Base-by-base conservation (phyloP, 129 eudicot genomes). In the Daucus carota region DNA sequence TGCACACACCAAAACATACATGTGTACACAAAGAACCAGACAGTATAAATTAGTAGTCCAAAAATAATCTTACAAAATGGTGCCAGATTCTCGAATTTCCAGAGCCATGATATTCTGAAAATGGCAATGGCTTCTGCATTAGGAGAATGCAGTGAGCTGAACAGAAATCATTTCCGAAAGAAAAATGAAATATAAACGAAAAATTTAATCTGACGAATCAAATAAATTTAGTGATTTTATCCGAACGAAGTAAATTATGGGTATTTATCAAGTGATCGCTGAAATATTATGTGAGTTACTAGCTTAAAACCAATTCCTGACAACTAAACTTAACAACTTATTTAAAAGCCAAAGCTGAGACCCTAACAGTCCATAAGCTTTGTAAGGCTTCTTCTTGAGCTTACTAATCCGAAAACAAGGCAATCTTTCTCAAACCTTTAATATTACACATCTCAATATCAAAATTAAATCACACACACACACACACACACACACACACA, bases 101-200 rank as follows among this genome's bases (percentile, higher is more conserved):
- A 63, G 70, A 63, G 24, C 62, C 68, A 60, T 60, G 68, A 60
- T 60, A 60, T 60, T 60, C 68, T 60, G 68, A 29, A 60, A 60
- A 26, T 60, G 34, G 68, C 36, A 63, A 63, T 63, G 70, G 6
- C 40, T 62, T 60, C 69, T 62, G 36, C 38, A 62, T 62, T 29
- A 62, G 69, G 69, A 62, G 34, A 13, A 62, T 63, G 22, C 20
- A 63, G 70, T 63, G 38, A 29, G 70, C 70, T 63, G 70, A 29
- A 62, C 69, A 29, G 20, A 11, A 28, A 62, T 60, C 16, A 0
- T 24, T 60, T 60, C 12, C 34, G 28, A 26, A 28, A 60, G 34
- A 11, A 54, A n/a, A 59, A 59, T 5, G 11, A 28, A 60, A 52
- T 10, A 10, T 9, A 3, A 26, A 59, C 0, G 68, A 12, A 60